Evolutionary conservation across 306 rosid genomes (phyloP).

Genomic region (Ziziphus jujuba): DNA sequence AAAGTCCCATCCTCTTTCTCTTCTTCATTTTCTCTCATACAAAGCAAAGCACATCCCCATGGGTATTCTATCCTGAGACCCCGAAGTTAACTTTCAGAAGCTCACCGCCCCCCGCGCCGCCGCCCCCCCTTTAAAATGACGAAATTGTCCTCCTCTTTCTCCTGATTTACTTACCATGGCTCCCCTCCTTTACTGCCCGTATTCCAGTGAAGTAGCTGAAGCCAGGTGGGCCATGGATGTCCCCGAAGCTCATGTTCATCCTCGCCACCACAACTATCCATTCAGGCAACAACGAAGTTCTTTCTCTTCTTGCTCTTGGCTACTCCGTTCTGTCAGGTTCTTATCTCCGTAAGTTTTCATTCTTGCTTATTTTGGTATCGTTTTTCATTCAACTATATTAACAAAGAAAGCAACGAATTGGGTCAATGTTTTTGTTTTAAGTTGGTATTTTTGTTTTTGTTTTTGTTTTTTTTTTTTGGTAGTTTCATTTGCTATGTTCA

Average conservation of each 20-base stretch:
- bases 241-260: slow-evolving; percentile 45
- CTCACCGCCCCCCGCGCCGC: too few relatives aligned
- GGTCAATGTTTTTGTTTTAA: background rate
- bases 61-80: slow-evolving; percentile 14
- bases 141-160: slow-evolving; percentile 21
- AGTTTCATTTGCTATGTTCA: background rate
- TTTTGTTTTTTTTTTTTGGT: background rate
- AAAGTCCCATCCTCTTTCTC: background rate
- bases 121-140: slow-evolving; percentile 30
- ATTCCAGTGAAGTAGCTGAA: slow-evolving; percentile 29
- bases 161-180: slow-evolving; percentile 27
- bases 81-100: slow-evolving; percentile 12
- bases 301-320: slow-evolving; percentile 31
- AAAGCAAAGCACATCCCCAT: background rate
- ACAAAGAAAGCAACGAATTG: background rate
- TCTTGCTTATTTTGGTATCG: background rate
- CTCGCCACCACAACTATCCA: slow-evolving; percentile 36
- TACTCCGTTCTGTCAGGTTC: slow-evolving; percentile 41
- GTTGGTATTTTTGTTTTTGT: background rate
- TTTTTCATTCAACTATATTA: background rate
- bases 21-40: slow-evolving; percentile 3
- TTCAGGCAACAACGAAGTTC: slow-evolving; percentile 26
- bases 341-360: slow-evolving; percentile 46
- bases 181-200: slow-evolving; percentile 25
- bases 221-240: slow-evolving; percentile 47